Percentiles rank a stretch among this genome's conserved stretches.
Evolutionary conservation across 176 grass and related monocot genomes (phyloP).

Genomic region (Carex kokanica): DNA sequence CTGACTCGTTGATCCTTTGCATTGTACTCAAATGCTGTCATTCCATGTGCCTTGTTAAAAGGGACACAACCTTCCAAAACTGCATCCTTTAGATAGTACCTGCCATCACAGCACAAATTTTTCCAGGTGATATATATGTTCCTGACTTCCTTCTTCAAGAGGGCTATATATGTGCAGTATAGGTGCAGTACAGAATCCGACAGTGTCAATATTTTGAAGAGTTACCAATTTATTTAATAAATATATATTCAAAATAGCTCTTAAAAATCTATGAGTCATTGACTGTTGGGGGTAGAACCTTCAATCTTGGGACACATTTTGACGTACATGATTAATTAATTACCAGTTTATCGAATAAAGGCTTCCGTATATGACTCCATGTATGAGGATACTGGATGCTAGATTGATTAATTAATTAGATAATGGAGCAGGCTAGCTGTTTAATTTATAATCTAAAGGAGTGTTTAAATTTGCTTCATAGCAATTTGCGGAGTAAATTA

Average conservation of each 20-base stretch:
- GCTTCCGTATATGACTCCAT: too few relatives aligned
- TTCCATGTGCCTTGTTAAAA: slow-evolving; percentile 43
- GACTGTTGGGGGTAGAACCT: not conserved
- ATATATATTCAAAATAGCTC: not conserved
- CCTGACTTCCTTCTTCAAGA: not conserved
- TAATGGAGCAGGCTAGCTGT: too few relatives aligned
- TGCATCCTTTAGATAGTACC: slow-evolving; percentile 33
- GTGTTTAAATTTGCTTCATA: not conserved
- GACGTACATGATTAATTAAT: too few relatives aligned
- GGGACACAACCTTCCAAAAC: slow-evolving; percentile 32
- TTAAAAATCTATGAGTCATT: not conserved
- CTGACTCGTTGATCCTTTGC: slow-evolving; percentile 26
- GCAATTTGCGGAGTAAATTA: too few relatives aligned
- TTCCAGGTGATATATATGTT: not conserved
- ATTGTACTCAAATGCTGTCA: slow-evolving; percentile 38
- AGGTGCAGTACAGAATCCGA: not conserved
- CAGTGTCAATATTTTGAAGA: slow-evolving; percentile 4
- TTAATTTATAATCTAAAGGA: not conserved
- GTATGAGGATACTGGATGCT: not conserved
- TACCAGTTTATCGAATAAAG: too few relatives aligned
- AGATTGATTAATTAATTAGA: not conserved
- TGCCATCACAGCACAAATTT: not conserved
- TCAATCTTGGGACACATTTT: too few relatives aligned
- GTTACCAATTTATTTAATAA: not conserved
- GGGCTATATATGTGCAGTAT: not conserved